phyloP scores from a whole-genome alignment of 1,284 basidiomycete genomes.

The Sphaerobolus stellatus region DNA sequence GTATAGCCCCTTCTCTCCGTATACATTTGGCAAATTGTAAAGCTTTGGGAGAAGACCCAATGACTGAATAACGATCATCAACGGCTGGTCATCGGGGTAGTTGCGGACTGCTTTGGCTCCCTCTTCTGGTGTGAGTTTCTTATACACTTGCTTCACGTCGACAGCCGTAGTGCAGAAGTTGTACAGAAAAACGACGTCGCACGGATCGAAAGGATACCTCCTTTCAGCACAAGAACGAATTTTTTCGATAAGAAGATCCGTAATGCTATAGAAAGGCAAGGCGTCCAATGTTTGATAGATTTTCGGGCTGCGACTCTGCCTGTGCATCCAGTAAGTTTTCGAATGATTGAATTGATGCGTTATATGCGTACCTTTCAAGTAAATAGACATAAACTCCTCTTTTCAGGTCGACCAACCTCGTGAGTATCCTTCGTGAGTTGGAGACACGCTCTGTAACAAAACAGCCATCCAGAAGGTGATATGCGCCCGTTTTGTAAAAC shows the following conservation, averaged over 20 bases:
- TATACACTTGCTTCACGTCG: background rate
- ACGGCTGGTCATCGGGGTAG: background rate
- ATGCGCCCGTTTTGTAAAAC: background rate
- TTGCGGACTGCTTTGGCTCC: background rate
- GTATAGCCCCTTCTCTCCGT: no score
- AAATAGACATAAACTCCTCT: background rate
- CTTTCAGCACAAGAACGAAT: background rate
- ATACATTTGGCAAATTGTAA: background rate
- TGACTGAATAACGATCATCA: background rate
- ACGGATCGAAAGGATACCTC: background rate
- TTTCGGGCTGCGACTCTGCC: background rate
- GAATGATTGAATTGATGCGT: background rate
- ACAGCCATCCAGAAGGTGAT: background rate
- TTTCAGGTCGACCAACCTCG: background rate
- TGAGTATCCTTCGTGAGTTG: background rate
- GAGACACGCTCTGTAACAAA: background rate
- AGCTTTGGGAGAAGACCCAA: background rate
- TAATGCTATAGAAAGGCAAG: background rate
- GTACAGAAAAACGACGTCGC: background rate
- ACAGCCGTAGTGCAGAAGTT: background rate
- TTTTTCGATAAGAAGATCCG: background rate
- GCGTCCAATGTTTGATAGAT: background rate
- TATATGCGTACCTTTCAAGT: background rate
- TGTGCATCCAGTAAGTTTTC: background rate
- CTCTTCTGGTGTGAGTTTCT: background rate